These are phyloP conservation scores for Neurospora sp. DNA, from an alignment of 495 filamentous ascomycete genomes.

Conservation along the genomic window DNA sequence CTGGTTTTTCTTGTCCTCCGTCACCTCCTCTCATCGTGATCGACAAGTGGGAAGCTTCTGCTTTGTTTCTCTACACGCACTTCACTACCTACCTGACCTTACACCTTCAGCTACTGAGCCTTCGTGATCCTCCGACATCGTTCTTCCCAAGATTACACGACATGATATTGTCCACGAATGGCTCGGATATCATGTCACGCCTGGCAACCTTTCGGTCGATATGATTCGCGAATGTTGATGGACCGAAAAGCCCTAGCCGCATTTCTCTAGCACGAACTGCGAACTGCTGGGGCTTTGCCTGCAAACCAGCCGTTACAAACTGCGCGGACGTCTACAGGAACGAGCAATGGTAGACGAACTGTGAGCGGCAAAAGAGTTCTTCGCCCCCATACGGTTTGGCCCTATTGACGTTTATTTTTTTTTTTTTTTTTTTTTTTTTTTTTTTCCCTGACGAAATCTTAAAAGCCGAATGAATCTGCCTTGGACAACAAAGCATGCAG, in stretches of 20 bases:
- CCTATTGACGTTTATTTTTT: neutral
- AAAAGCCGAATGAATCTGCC: neutral
- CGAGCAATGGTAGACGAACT: neutral
- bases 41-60: neutral
- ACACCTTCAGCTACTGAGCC: neutral
- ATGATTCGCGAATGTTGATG: neutral
- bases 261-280: neutral
- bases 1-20: neutral
- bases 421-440: neutral
- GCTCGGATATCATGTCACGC: neutral
- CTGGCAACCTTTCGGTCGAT: neutral
- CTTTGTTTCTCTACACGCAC: neutral
- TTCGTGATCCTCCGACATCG: neutral
- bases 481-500: neutral
- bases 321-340: slow-evolving; percentile 1
- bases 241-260: slow-evolving; percentile 5
- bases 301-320: slow-evolving; percentile 4
- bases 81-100: neutral
- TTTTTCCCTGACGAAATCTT: neutral
- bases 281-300: neutral
- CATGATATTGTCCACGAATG: neutral
- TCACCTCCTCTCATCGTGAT: neutral
- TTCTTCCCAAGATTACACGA: neutral
- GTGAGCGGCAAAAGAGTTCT: neutral
- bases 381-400: neutral